Evolutionary conservation across 441 rosid genomes (phyloP), one percentile per base, ranked within the genome.

Genomic region (Erodium moschatum): DNA sequence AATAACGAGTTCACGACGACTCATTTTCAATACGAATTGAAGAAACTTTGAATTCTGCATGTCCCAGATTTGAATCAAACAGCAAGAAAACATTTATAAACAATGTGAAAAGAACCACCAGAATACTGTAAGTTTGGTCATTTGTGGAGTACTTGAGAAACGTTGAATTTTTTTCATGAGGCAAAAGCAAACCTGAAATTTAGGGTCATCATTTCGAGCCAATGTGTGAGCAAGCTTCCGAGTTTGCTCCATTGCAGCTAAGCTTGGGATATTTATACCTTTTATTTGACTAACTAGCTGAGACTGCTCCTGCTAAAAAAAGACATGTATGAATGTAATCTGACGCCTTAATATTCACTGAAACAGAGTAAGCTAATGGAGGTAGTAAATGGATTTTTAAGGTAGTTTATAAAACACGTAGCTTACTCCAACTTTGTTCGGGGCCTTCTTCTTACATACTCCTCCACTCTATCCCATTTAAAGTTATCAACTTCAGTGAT

Each of bases 1-100:
- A 54, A 94, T 81, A 67, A 94, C 87, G 75, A 94, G 97, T 81
- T 94, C 97, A 68, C 99, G 97, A 0, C 96, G 97, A 80, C 99
- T 94, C 99, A 94, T 94, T 82, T 94, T 91, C 13, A 97, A 94
- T 76, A 94, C 87, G 79, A 94, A 94, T 68, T 94, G 99, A 75
- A 91, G 97, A 84, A 94, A 94, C 80, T 85, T 91, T 58, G 99
- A 94, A 84, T 94, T 94, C 99, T 94, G 90, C 82, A 42, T 60
- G 46, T 48, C 69, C 68, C 64, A 77, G 70, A 68, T 72, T 64
- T 50, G 21, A 71, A 71, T 38, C 27, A 69, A 61, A 35, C n/a
- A 65, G 50, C 58, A 71, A 69, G 48, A 42, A 42, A 35, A 24
- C 2, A n/a, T 1, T 15, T 4, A 69, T 19, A 16, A 56, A 18